These are phyloP conservation scores for Moelleriella libera DNA, from an alignment of 2,329 filamentous ascomycete genomes.

Conservation along the genomic window DNA sequence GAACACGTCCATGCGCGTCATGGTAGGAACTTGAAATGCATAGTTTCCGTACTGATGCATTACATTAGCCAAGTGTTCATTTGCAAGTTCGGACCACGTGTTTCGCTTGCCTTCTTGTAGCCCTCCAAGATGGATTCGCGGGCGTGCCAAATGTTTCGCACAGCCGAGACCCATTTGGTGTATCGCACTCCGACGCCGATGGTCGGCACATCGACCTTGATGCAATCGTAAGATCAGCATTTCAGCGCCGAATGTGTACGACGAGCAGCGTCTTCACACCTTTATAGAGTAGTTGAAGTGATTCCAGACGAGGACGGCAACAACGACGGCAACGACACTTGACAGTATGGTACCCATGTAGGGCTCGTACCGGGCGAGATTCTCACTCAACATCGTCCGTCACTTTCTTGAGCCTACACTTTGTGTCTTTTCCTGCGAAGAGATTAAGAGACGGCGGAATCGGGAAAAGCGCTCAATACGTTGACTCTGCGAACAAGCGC, in stretches of 20 bases:
- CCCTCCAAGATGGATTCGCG: slow-evolving; percentile 5
- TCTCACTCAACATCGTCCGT: background rate
- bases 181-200: slow-evolving; percentile 4
- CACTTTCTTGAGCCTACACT: background rate
- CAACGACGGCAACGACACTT: background rate
- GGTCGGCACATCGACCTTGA: slow-evolving; percentile 6
- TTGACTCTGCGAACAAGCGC: too few species aligned
- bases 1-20: slow-evolving; percentile 7
- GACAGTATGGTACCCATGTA: background rate
- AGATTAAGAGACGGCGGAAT: too few species aligned
- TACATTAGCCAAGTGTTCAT: too few species aligned
- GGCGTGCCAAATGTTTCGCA: slow-evolving; percentile 4
- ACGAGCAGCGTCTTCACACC: background rate
- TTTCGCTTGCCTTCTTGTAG: slow-evolving; percentile 3
- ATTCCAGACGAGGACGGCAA: slow-evolving; percentile 1
- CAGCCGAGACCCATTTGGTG: slow-evolving; percentile 6
- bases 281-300: slow-evolving; percentile 3
- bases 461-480: too few species aligned
- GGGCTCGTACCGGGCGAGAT: background rate
- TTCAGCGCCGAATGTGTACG: background rate
- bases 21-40: slow-evolving; percentile 7
- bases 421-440: too few species aligned
- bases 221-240: background rate
- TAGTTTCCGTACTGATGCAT: slow-evolving; percentile 2
- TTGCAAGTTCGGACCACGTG: background rate